These are phyloP conservation scores for Aspergillus brasiliensis DNA, from an alignment of 2,329 filamentous ascomycete species.

Conservation along the genomic window DNA sequence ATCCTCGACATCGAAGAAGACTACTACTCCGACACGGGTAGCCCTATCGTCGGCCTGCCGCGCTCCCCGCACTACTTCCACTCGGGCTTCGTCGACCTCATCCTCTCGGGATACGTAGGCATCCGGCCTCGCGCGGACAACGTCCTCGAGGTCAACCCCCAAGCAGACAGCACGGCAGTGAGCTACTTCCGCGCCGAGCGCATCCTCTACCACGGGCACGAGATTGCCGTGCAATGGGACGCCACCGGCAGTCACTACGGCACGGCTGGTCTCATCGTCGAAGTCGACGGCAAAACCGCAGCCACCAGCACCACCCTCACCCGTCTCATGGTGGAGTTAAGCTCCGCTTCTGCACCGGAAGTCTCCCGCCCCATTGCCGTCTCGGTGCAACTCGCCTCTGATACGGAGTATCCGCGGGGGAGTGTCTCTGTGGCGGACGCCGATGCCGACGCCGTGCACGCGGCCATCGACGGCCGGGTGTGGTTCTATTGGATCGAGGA, in stretches of 20 bases:
- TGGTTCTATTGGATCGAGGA: conserved; percentile 22
- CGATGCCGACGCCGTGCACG: conserved; percentile 13
- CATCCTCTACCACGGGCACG: conserved; percentile 47
- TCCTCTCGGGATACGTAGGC: conserved; percentile 47
- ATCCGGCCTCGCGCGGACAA: conserved; percentile 44
- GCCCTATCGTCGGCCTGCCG: conserved; percentile 45
- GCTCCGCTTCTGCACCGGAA: conserved; percentile 3
- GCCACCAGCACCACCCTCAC: conserved; percentile 10
- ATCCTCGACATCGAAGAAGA: conserved; percentile 46
- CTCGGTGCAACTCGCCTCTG: conserved; percentile 16
- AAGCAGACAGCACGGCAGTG: conserved; percentile 33
- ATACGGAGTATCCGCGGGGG: conserved; percentile 14
- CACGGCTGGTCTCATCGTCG: conserved; percentile 11
- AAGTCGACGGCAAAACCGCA: conserved; percentile 19
- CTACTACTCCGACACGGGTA: conserved; percentile 47
- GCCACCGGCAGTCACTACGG: conserved; percentile 17
- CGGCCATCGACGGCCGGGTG: conserved; percentile 22
- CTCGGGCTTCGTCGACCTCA: conserved; percentile 47
- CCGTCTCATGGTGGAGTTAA: conserved; percentile 13
- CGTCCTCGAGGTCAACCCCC: conserved; percentile 45
- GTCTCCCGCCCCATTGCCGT: conserved; percentile 17
- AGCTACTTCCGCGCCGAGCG: conserved; percentile 47
- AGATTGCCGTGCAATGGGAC: conserved; percentile 48
- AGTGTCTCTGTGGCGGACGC: conserved; percentile 19
- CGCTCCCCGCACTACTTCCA: conserved; percentile 51